Evolutionary conservation across 1,284 basidiomycete species (phyloP), one percentile per base, ranked within the genome.

Genomic region (Ceratobasidium sp.): DNA sequence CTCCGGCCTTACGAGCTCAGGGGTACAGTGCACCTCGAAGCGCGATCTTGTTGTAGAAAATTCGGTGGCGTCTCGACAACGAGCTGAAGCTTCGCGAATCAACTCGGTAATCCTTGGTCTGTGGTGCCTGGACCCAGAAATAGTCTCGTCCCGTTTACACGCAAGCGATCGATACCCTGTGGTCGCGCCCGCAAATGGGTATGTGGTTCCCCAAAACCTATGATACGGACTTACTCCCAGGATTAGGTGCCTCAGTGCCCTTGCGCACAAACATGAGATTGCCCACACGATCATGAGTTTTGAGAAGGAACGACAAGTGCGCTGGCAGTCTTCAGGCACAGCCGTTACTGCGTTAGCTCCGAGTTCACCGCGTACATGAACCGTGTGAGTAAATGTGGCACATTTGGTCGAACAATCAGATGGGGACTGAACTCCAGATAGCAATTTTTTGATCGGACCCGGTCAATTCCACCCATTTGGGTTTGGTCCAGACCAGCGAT

Each of bases 11-110:
- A 66, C 12, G 42, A 15, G 23, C 12, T 26, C 44, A 28, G 3
- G 44, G 23, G 40, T 15, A 48, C 12, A 46, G 26, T 23, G 20
- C 1, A 48, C 23, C 26, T 6, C 28, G 57, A 66, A 44, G 64
- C 64, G 64, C 44, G 64, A 26, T 26, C n/a, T 66, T 66, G 64
- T 46, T n/a, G 64, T 48, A 40, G 44, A 66, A 66, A 26, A 40
- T 66, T 48, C 44, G 44, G 64, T 48, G 64, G 64, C 38, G 64
- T 66, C 42, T 48, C 23, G 46, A 46, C 17, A 46, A 23, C 42
- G 44, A 9, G 40, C 48, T 66, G 9, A 13, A 20, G 44, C 42
- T 23, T 66, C 23, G 64, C n/a, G 44, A 66, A 66, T 66, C 17
- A 44, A 6, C 64, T 48, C 42, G 44, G 38, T 48, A 12, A n/a